These are phyloP conservation scores for Amanita thiersii DNA, from an alignment of 768 basidiomycete species.

Conservation along the genomic window DNA sequence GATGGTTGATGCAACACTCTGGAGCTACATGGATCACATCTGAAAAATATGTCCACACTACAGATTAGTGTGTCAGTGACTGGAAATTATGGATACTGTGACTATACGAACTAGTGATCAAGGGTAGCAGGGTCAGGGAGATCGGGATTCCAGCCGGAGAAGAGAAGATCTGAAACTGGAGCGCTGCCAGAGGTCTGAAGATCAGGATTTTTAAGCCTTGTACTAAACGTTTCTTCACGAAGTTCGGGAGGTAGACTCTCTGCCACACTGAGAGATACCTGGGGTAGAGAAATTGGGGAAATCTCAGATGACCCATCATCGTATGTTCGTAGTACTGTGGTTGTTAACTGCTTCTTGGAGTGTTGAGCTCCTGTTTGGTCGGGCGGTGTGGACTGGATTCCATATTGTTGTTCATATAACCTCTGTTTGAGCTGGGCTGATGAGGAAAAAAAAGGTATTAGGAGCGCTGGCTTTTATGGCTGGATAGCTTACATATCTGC, in stretches of 20 bases:
- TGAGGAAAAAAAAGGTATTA: conserved; percentile 9
- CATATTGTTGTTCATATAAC: conserved; percentile 47
- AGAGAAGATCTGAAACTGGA: conserved; percentile 57
- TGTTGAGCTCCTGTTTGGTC: conserved; percentile 13
- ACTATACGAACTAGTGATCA: conserved; percentile 61
- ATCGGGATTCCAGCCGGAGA: conserved; percentile 81
- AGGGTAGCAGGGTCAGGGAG: conserved; percentile 68
- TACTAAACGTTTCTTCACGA: conserved; percentile 23
- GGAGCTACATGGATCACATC: conserved; percentile 80
- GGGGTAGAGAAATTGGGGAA: conserved; percentile 33
- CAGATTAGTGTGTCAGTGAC: conserved; percentile 10
- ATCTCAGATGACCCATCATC: conserved; percentile 19
- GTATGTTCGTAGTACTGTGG: conserved; percentile 14
- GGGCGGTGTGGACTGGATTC: conserved; percentile 31
- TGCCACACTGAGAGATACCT: conserved; percentile 34
- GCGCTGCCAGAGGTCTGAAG: conserved; percentile 31
- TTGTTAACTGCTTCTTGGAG: conserved; percentile 13
- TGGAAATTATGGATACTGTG: conserved; percentile 8
- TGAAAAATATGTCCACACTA: conserved; percentile 85
- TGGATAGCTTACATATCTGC: conserved; percentile 68
- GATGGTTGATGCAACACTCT: conserved; percentile 76
- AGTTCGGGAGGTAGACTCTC: conserved; percentile 29
- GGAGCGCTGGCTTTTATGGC: no score
- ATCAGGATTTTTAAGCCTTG: conserved; percentile 48
- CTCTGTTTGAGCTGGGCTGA: conserved; percentile 57